Evolutionary conservation across 345 rosid genomes (phyloP).

Genomic region (Linum trigynum): DNA sequence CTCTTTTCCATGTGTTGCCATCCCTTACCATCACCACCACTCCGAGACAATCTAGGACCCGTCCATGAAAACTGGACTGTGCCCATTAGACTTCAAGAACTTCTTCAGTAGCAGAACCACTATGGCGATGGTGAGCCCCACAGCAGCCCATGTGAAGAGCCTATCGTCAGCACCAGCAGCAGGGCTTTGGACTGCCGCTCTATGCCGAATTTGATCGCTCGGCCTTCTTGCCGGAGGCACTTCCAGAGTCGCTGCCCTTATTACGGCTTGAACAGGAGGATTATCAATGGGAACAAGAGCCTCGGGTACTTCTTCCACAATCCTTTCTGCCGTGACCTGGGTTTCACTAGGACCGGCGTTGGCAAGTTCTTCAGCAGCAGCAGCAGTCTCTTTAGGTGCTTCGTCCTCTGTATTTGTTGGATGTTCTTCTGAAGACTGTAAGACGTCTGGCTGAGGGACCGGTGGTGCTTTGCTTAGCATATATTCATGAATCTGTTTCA

Average conservation of each 20-base stretch:
- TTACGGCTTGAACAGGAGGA: constrained; percentile 26
- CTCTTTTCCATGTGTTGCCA: background rate
- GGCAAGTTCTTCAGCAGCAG: constrained; percentile 15
- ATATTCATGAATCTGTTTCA: constrained; percentile 68
- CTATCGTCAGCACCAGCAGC: constrained; percentile 47
- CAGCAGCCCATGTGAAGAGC: constrained; percentile 72
- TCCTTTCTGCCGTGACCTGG: constrained; percentile 25
- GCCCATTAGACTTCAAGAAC: constrained; percentile 68
- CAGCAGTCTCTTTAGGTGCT: constrained; percentile 11
- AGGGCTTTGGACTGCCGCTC: constrained; percentile 39
- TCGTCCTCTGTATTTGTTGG: constrained; percentile 14
- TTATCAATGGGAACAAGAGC: background rate
- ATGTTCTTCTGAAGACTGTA: constrained; percentile 22
- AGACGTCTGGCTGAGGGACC: constrained; percentile 33
- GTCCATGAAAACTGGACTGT: constrained; percentile 71
- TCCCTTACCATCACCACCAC: background rate
- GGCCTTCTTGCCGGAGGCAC: constrained; percentile 27
- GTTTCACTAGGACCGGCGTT: constrained; percentile 19
- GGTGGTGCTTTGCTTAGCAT: constrained; percentile 77
- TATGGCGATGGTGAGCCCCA: constrained; percentile 80
- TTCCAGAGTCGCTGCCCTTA: constrained; percentile 20
- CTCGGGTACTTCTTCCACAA: constrained; percentile 37
- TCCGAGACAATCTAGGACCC: constrained; percentile 36
- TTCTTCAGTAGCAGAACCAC: constrained; percentile 80
- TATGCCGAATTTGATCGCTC: constrained; percentile 21